Evolutionary conservation across 441 rosid genomes (phyloP), one percentile per base, ranked within the genome.

Genomic region (Brassica hybrid): DNA sequence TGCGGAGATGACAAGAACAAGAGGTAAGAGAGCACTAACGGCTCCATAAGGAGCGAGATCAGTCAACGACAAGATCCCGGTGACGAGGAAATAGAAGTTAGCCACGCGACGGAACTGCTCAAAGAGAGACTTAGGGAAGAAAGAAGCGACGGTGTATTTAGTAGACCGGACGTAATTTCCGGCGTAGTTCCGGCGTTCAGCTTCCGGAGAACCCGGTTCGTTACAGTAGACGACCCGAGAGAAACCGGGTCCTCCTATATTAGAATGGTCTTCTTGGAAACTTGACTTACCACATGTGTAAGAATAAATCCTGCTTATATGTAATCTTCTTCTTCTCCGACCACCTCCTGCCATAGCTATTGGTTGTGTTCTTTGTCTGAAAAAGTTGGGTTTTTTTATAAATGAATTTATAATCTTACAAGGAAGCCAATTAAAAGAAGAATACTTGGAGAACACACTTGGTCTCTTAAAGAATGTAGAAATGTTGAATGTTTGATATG

Each of bases 31-130:
- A 70, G 91, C 82, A 76, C 83, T 87, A 17, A 65, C 54, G 62
- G 89, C 81, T 0, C 82, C 59, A 32, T 89, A 89, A 45, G 93
- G 88, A 25, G 91, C 76, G 7, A 89, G 84, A 7, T 38, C 0
- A 69, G 91, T 87, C 83, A 87, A 82, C 45, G 93, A 67, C 38
- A 89, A 76, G 57, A 89, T 79, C 18, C 88, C 93, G 56, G 78
- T 75, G 12, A 89, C 88, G 61, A 89, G 78, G 79, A 89, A 89
- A 81, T 27, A 89, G 71, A 89, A 89, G 45, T 89, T 89, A 18
- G 93, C 93, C 1, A 87, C 93, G 65, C 93, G 84, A 67, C 93
- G 83, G 41, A 89, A 89, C 76, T 89, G 93, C 83, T 89, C 91
- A 71, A 87, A 89, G 76, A 89, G 79, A 7, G 93, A 89, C 74